These are phyloP conservation scores for Coemansia sp. DNA, from an alignment of 192 early-diverging fungal genomes.

Conservation along the genomic window DNA sequence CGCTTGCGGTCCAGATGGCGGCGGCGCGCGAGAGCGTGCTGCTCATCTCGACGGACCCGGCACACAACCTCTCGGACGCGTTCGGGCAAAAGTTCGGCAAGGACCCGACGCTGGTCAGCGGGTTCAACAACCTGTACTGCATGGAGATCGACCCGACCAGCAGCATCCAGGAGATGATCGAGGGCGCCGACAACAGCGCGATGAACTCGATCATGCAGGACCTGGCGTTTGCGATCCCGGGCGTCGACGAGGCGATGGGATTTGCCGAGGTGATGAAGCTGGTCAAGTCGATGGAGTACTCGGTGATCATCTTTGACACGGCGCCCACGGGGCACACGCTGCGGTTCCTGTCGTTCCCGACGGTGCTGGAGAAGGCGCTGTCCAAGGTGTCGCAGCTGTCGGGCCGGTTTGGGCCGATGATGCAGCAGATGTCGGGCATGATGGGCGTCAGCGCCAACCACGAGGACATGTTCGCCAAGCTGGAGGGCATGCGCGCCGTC, in stretches of 20 bases:
- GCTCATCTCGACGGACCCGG: conserved; percentile 98
- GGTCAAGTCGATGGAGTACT: conserved; percentile 99
- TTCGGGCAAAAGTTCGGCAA: conserved; percentile 99
- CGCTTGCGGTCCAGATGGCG: conserved; percentile 89
- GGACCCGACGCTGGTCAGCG: conserved; percentile 89
- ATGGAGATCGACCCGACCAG: conserved; percentile 99
- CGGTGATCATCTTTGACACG: conserved; percentile 98
- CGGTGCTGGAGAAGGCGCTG: conserved; percentile 95
- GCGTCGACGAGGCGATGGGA: conserved; percentile 99
- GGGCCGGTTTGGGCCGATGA: conserved; percentile 94
- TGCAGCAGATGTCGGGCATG: conserved; percentile 80
- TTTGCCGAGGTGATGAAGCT: conserved; percentile 99
- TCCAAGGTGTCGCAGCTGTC: conserved; percentile 92
- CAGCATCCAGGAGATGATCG: conserved; percentile 98
- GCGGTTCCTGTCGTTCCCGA: conserved; percentile 97
- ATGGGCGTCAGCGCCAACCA: conserved; percentile 80
- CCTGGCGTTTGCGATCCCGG: conserved; percentile 98
- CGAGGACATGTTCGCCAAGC: conserved; percentile 94
- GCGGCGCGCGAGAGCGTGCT: conserved; percentile 89
- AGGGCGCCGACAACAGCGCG: conserved; percentile 67
- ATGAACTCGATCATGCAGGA: conserved; percentile 93
- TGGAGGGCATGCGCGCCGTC: conserved; percentile 92
- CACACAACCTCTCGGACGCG: conserved; percentile 98
- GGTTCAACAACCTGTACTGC: conserved; percentile 92
- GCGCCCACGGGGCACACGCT: conserved; percentile 99